These are phyloP conservation scores for Penicillium bialowiezense DNA, from an alignment of 495 filamentous ascomycete species.

Conservation along the genomic window DNA sequence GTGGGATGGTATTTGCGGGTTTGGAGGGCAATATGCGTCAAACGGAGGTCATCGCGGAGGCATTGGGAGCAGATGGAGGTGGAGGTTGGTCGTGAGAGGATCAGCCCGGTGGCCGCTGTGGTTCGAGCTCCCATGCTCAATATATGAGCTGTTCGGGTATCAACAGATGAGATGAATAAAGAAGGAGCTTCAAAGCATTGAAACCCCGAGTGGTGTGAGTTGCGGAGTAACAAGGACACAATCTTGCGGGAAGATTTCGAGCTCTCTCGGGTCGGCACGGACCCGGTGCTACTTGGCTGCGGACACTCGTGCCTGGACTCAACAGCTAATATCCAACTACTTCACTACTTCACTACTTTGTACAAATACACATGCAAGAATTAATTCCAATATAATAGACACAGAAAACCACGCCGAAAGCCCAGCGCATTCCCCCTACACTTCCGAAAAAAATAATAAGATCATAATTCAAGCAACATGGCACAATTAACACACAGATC, in stretches of 20 bases:
- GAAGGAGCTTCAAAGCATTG: constrained; percentile 10
- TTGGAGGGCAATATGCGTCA: constrained; percentile 26
- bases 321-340: too few species aligned
- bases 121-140: constrained; percentile 45
- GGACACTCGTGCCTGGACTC: too few species aligned
- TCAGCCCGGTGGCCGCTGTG: constrained; percentile 38
- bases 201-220: constrained; percentile 1
- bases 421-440: constrained; percentile 32
- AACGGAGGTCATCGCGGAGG: constrained; percentile 40
- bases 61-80: constrained; percentile 44
- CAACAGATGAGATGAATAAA: neutral
- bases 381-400: constrained; percentile 30
- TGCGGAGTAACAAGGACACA: constrained; percentile 12
- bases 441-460: constrained; percentile 26
- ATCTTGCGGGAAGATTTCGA: constrained; percentile 32
- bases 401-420: constrained; percentile 28
- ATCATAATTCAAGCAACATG: constrained; percentile 22
- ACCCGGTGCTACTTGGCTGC: constrained; percentile 20
- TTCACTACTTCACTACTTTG: too few species aligned
- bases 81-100: constrained; percentile 34
- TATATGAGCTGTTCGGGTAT: constrained; percentile 6
- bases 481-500: constrained; percentile 30
- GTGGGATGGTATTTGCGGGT: constrained; percentile 44
- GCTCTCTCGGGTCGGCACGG: constrained; percentile 32
- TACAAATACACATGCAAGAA: constrained; percentile 8